Conservation (phyloP, 495 filamentous ascomycete genomes). For the Sphaerosporella brunnea region DNA sequence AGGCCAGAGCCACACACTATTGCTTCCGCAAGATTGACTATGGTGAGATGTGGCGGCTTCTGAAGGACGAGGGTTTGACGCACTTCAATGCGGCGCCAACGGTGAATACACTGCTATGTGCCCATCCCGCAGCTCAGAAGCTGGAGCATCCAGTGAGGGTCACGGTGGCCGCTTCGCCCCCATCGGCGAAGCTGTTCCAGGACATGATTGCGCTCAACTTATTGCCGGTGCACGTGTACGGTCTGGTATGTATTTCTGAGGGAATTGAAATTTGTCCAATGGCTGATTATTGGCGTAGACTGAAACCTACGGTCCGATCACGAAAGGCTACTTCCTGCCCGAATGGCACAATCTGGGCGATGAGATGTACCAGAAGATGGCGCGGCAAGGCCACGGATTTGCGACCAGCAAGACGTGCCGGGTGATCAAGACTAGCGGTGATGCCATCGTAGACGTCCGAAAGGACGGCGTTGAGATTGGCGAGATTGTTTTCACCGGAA, state of each 20-base stretch:
- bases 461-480: constrained; percentile 78
- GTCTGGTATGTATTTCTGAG: constrained; percentile 32
- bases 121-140: constrained; percentile 46
- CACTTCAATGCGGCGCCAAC: constrained; percentile 95
- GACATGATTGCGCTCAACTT: constrained; percentile 79
- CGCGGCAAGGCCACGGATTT: constrained; percentile 79
- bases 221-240: constrained; percentile 85
- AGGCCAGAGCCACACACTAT: constrained; percentile 83
- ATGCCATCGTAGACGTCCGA: constrained; percentile 48
- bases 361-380: constrained; percentile 73
- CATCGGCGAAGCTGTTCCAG: constrained; percentile 74
- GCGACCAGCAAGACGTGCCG: constrained; percentile 64
- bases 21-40: constrained; percentile 93
- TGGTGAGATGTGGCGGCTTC: constrained; percentile 67
- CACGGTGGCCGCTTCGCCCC: constrained; percentile 82
- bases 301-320: constrained; percentile 87
- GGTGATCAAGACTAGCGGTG: constrained; percentile 55
- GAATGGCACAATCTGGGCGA: constrained; percentile 53
- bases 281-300: constrained; percentile 29
- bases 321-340: constrained; percentile 75
- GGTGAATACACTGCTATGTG: constrained; percentile 85
- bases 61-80: constrained; percentile 70
- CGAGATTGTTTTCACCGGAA: constrained; percentile 78
- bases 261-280: not conserved
- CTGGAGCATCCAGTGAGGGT: constrained; percentile 61